Conservation (phyloP, 2,329 filamentous ascomycete genomes). For the Phialophora verrucosa region DNA sequence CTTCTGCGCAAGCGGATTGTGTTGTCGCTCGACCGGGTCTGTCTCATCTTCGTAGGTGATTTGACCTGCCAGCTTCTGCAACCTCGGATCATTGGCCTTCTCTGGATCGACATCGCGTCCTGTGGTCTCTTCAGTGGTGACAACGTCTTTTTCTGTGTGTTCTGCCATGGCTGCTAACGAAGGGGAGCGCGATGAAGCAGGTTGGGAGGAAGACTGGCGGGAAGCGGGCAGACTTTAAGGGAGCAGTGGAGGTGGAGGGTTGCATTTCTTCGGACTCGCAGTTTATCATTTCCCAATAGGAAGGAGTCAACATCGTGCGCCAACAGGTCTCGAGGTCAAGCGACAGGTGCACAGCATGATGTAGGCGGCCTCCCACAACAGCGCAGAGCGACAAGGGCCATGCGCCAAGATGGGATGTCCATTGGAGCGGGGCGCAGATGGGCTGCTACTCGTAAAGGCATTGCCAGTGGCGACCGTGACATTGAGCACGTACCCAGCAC, state of each 20-base stretch:
- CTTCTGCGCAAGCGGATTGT: conserved; percentile 34
- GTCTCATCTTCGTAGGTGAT: conserved; percentile 31
- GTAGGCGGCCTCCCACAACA: background rate
- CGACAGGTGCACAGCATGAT: background rate
- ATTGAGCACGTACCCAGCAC: background rate
- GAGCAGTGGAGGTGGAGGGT: background rate
- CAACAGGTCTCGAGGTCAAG: background rate
- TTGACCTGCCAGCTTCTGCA: conserved; percentile 27
- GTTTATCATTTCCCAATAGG: background rate
- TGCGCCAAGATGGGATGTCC: background rate
- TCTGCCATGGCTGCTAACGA: conserved; percentile 12
- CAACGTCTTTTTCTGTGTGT: conserved; percentile 18
- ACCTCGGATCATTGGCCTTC: conserved; percentile 24
- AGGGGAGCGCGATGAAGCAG: background rate
- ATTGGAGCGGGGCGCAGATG: background rate
- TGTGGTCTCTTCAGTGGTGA: conserved; percentile 11
- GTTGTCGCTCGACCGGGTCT: conserved; percentile 30
- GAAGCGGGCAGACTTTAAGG: background rate
- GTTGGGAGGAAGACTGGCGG: background rate
- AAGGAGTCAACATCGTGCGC: background rate
- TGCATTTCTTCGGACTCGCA: background rate
- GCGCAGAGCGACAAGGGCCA: background rate
- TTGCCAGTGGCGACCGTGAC: background rate
- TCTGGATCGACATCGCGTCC: conserved; percentile 24
- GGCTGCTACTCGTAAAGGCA: background rate